phyloP scores from a whole-genome alignment of 2,329 filamentous ascomycete genomes.

The Parafenestella ontariensis region DNA sequence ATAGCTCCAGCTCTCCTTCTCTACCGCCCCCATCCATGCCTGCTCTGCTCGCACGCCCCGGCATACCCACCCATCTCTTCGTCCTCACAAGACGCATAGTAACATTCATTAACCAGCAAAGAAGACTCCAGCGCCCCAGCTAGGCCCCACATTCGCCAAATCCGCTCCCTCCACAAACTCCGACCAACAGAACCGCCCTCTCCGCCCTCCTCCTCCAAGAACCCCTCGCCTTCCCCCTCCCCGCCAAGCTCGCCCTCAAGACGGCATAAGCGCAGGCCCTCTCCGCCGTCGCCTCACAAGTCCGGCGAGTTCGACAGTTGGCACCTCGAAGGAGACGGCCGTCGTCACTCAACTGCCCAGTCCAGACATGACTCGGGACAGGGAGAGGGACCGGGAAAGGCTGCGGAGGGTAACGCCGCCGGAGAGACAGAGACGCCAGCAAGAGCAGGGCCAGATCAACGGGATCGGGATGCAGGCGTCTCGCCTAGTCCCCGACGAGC shows the following conservation, averaged over 20 bases:
- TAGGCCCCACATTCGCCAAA: conserved; percentile 40
- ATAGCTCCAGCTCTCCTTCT: conserved; percentile 28
- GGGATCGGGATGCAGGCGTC: conserved; percentile 20
- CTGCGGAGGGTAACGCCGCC: conserved; percentile 32
- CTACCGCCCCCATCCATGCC: conserved; percentile 12
- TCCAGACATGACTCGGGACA: conserved; percentile 29
- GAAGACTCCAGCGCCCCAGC: conserved; percentile 37
- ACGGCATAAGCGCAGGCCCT: conserved; percentile 36
- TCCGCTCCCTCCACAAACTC: conserved; percentile 37
- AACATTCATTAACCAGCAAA: conserved; percentile 48
- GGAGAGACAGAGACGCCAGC: conserved; percentile 23
- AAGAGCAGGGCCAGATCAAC: conserved; percentile 12
- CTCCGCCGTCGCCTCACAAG: conserved; percentile 47
- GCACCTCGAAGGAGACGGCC: conserved; percentile 41
- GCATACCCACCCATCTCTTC: conserved; percentile 16
- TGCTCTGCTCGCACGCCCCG: neutral
- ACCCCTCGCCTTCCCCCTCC: conserved; percentile 33
- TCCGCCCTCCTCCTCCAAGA: conserved; percentile 32
- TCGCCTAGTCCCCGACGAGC: conserved; percentile 42
- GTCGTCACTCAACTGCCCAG: conserved; percentile 34
- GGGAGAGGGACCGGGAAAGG: conserved; percentile 33
- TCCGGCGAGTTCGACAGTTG: conserved; percentile 44
- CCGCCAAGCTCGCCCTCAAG: conserved; percentile 42
- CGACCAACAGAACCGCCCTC: conserved; percentile 41
- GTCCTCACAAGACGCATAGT: conserved; percentile 31